Conservation (phyloP, 179 eudicot species). For the Amaranthus tricolor region DNA sequence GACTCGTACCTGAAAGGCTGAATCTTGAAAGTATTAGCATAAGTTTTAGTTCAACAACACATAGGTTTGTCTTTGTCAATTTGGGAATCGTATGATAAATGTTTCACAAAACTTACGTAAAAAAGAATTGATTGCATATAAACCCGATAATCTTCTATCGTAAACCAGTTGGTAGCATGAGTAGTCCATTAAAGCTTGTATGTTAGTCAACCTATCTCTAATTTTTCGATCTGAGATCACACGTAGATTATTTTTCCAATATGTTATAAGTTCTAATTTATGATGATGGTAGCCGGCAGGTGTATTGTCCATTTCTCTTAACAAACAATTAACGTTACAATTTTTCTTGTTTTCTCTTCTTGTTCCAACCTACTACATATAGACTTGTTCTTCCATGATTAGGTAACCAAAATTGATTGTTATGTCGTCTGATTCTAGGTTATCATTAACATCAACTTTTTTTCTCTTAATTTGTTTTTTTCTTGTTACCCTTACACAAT, state of each 20-base stretch:
- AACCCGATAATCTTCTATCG: too few relatives aligned
- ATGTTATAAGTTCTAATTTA: not conserved
- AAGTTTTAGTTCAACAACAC: conserved; percentile 9
- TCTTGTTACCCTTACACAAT: not conserved
- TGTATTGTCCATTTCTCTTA: conserved; percentile 14
- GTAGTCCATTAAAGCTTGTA: too few relatives aligned
- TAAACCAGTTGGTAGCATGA: too few relatives aligned
- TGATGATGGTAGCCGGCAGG: conserved; percentile 20
- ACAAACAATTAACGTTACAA: conserved; percentile 12
- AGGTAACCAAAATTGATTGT: not conserved
- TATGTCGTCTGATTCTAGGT: not conserved
- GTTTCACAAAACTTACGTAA: too few relatives aligned
- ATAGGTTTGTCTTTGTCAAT: conserved; percentile 1
- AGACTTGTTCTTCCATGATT: not conserved
- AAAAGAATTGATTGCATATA: too few relatives aligned
- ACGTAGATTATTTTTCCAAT: too few relatives aligned
- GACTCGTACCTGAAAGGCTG: not conserved
- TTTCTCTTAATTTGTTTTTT: not conserved
- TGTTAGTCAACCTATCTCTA: too few relatives aligned
- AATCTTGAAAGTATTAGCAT: not conserved
- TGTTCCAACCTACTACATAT: conserved; percentile 10
- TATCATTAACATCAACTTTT: not conserved
- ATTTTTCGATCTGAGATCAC: too few relatives aligned
- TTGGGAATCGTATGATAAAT: not conserved
- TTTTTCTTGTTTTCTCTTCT: not conserved